Evolutionary conservation across 2,329 filamentous ascomycete genomes (phyloP), one percentile per base, ranked within the genome.

Genomic region (Arthrobotrys pseudoclavata): DNA sequence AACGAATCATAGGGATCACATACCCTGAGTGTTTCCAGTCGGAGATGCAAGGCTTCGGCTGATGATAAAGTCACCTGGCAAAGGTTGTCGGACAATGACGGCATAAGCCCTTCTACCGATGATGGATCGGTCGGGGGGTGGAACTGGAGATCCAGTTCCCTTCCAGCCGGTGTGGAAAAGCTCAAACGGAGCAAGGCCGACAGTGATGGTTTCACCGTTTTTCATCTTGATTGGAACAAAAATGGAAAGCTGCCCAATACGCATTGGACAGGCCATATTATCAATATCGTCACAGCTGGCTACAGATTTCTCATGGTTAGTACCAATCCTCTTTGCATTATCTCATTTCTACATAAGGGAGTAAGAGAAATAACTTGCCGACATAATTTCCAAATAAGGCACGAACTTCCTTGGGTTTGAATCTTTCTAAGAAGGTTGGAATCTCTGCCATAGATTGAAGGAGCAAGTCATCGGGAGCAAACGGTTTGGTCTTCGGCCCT

Each of bases 41-140:
- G 67, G 67, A 3, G 18, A 12, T 6, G 47, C 67, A 0, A 63
- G 29, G 4, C 29, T 12, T 10, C 74, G 74, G 12, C 55, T 62
- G 12, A 45, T 29, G 2, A 67, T 68, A 18, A 22, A 71, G 37
- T 77, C 74, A 12, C 29, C 15, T 13, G 5, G 24, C 20, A 77
- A 57, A 1, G 40, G 52, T 13, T 66, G 52, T 12, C 55, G 29
- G 50, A 77, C 45, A 15, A 18, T 10, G 42, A 77, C 55, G 5
- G 69, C 74, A 24, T 71, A 77, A 4, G 74, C 74, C 15, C 53
- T 57, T n/a, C 68, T 77, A 1, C 67, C 74, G n/a, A 71, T 67
- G 34, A 77, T 62, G 0, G 74, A 71, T 4, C 55, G 67, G 42
- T 77, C 67, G 0, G 45, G 67, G 10, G 13, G 24, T 4, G 74